Evolutionary conservation across 345 rosid species (phyloP).

Genomic region (Citrus mangshanensis): DNA sequence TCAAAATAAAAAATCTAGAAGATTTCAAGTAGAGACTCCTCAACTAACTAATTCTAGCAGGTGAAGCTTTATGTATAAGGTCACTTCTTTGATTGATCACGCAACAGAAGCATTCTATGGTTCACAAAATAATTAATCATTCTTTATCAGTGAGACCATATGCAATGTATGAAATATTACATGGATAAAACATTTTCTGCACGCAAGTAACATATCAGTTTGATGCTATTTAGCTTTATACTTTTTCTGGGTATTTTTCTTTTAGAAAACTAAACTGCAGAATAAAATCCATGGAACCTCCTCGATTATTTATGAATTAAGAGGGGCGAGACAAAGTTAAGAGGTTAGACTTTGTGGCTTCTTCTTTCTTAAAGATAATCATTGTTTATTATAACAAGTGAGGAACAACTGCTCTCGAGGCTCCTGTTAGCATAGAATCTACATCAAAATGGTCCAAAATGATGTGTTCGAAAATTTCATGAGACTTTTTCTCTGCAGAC

Average conservation of each 20-base stretch:
- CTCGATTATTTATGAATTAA: background rate
- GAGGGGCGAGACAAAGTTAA: background rate
- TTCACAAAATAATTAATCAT: background rate
- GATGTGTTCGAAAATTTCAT: background rate
- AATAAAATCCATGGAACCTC: background rate
- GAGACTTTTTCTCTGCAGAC: background rate
- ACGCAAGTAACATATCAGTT: background rate
- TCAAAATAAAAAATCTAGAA: background rate
- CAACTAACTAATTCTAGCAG: too few species aligned
- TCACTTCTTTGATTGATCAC: conserved; percentile 2
- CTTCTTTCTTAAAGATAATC: background rate
- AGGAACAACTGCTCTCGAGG: background rate
- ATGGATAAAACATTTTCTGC: background rate
- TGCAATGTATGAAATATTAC: background rate
- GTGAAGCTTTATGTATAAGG: background rate
- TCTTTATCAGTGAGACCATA: background rate
- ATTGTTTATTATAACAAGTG: background rate
- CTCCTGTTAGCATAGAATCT: background rate
- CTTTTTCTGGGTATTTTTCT: background rate
- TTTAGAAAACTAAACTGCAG: background rate
- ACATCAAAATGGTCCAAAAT: background rate
- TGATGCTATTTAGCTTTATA: background rate
- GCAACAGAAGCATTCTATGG: background rate
- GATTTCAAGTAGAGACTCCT: background rate
- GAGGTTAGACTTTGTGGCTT: background rate